Percentiles rank a stretch among this genome's conserved stretches.
Conservation (phyloP, 2,329 filamentous ascomycete species). For the Colletotrichum incanum region DNA sequence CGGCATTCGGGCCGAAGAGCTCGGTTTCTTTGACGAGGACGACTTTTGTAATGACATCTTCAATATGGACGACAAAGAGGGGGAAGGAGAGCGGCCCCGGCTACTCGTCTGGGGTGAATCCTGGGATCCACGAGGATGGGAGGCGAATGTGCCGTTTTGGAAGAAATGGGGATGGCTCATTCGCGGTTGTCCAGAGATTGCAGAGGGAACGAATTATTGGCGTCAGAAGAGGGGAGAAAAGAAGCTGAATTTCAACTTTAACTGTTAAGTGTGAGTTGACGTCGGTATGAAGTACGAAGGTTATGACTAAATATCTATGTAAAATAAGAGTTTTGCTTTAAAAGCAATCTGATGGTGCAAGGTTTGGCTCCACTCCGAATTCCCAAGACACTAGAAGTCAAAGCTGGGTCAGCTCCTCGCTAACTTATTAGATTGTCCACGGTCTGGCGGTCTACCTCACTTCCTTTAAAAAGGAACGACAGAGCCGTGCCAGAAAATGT, state of each 20-base stretch:
- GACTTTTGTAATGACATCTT: constrained; percentile 33
- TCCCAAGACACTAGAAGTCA: too few species aligned
- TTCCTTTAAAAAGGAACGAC: too few species aligned
- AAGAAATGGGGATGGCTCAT: constrained; percentile 61
- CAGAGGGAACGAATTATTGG: constrained; percentile 57
- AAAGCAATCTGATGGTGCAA: too few species aligned
- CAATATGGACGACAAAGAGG: constrained; percentile 10
- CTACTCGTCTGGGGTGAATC: constrained; percentile 66
- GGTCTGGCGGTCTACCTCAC: too few species aligned
- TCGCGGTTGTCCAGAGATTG: constrained; percentile 54
- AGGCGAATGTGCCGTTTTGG: constrained; percentile 60
- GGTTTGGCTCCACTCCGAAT: too few species aligned
- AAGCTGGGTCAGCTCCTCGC: too few species aligned
- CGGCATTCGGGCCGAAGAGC: constrained; percentile 41
- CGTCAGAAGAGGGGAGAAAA: constrained; percentile 39
- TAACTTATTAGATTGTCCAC: too few species aligned
- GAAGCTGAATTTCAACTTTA: not conserved
- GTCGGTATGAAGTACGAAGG: not conserved
- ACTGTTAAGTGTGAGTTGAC: not conserved
- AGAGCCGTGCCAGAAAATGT: too few species aligned
- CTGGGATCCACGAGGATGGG: constrained; percentile 62
- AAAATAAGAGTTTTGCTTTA: not conserved
- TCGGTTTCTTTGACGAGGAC: constrained; percentile 31
- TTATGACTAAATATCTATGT: not conserved
- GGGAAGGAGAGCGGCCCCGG: constrained; percentile 45